phyloP scores from a whole-genome alignment of 1,139 yeast species.

The Suhomyces ambrosiae region DNA sequence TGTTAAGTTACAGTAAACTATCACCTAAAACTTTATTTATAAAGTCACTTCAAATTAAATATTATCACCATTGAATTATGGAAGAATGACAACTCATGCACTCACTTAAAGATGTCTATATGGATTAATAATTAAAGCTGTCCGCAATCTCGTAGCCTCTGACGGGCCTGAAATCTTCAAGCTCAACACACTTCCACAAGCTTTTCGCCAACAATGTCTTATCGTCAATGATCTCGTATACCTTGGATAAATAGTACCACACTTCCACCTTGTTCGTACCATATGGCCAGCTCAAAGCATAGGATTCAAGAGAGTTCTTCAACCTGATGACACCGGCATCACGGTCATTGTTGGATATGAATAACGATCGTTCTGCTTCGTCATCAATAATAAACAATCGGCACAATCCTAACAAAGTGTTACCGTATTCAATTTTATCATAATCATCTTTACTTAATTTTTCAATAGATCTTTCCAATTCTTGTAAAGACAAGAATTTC shows the following conservation, averaged over 20 bases:
- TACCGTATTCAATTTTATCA: constrained; percentile 46
- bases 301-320: constrained; percentile 61
- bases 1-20: too few relatives aligned
- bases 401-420: constrained; percentile 69
- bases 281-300: constrained; percentile 45
- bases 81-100: background rate
- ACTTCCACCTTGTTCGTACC: constrained; percentile 68
- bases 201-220: constrained; percentile 52
- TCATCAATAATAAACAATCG: constrained; percentile 54
- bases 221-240: constrained; percentile 67
- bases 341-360: constrained; percentile 52
- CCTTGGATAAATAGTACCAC: constrained; percentile 69
- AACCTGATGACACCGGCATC: constrained; percentile 68
- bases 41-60: too few relatives aligned
- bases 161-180: constrained; percentile 70
- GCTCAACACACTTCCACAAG: constrained; percentile 66
- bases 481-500: constrained; percentile 57
- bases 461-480: constrained; percentile 70
- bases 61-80: too few relatives aligned
- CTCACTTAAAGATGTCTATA: too few relatives aligned
- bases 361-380: constrained; percentile 34
- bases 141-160: constrained; percentile 42
- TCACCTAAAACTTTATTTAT: too few relatives aligned
- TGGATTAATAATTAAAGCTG: constrained; percentile 14
- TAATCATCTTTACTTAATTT: constrained; percentile 24